Conservation (phyloP, 2,329 filamentous ascomycete genomes). For the Xylaria arbuscula region DNA sequence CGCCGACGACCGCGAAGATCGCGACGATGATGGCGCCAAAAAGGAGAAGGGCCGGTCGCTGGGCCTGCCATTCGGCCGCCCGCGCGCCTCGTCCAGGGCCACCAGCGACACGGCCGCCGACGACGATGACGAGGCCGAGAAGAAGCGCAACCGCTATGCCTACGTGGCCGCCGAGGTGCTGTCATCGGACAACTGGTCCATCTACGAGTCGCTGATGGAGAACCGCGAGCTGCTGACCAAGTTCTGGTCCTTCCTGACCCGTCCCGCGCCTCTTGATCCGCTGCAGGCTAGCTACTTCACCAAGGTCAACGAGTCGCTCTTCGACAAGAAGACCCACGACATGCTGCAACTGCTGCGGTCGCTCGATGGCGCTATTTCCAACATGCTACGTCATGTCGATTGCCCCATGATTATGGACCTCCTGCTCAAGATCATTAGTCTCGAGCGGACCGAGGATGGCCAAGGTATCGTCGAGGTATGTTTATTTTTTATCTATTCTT, state of each 20-base stretch:
- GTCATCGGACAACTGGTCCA: slow-evolving; percentile 96
- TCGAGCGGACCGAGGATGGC: slow-evolving; percentile 91
- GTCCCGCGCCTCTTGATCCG: slow-evolving; percentile 86
- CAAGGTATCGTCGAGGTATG: slow-evolving; percentile 91
- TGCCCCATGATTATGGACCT: slow-evolving; percentile 99
- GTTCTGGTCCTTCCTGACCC: slow-evolving; percentile 92
- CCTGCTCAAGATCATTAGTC: slow-evolving; percentile 92
- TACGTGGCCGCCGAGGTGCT: slow-evolving; percentile 94
- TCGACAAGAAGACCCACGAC: slow-evolving; percentile 97
- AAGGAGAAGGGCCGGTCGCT: slow-evolving; percentile 56
- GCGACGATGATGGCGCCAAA: slow-evolving; percentile 51
- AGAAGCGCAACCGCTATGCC: slow-evolving; percentile 91
- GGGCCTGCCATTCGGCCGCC: slow-evolving; percentile 60
- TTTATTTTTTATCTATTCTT: background rate
- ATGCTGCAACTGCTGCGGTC: slow-evolving; percentile 93
- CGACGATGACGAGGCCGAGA: slow-evolving; percentile 82
- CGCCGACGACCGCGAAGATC: slow-evolving; percentile 55
- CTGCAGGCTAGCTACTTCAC: slow-evolving; percentile 98
- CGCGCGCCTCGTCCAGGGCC: slow-evolving; percentile 64
- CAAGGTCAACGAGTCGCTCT: slow-evolving; percentile 96
- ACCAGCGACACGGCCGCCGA: slow-evolving; percentile 56
- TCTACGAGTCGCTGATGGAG: slow-evolving; percentile 91
- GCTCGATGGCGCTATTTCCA: slow-evolving; percentile 81
- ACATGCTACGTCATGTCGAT: slow-evolving; percentile 93
- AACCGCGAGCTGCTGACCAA: slow-evolving; percentile 80